Percentiles rank a stretch among this genome's conserved stretches.
These are phyloP conservation scores for Aspergillus alliaceus DNA, from an alignment of 2,329 filamentous ascomycete genomes.

Conservation along the genomic window DNA sequence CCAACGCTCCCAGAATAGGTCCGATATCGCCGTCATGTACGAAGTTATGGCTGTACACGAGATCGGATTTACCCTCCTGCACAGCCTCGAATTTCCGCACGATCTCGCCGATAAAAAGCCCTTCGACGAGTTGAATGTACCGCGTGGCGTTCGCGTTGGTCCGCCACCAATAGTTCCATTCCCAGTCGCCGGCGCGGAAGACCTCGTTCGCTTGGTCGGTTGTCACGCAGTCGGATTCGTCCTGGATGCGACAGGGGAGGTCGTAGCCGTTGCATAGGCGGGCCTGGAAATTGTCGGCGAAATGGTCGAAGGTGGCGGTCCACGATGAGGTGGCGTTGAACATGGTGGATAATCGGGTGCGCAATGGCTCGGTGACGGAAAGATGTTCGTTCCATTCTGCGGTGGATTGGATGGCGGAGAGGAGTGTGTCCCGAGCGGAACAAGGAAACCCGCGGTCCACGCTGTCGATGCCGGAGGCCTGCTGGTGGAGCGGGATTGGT, in stretches of 20 bases:
- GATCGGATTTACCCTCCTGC: constrained; percentile 14
- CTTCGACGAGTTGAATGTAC: constrained; percentile 40
- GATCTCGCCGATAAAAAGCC: constrained; percentile 40
- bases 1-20: constrained; percentile 35
- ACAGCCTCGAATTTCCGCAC: constrained; percentile 32
- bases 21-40: constrained; percentile 42
- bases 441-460: constrained; percentile 40
- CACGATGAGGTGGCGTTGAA: constrained; percentile 33
- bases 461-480: constrained; percentile 36
- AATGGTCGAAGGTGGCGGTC: constrained; percentile 40
- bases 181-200: constrained; percentile 44
- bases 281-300: constrained; percentile 43
- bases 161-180: constrained; percentile 45
- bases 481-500: constrained; percentile 38
- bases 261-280: constrained; percentile 42
- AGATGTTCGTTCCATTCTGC: constrained; percentile 38
- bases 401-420: constrained; percentile 29
- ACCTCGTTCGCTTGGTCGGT: constrained; percentile 34
- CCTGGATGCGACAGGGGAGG: constrained; percentile 31
- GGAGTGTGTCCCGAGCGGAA: constrained; percentile 20
- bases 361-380: constrained; percentile 30
- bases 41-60: constrained; percentile 38
- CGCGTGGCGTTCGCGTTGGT: constrained; percentile 31
- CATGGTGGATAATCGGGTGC: constrained; percentile 30
- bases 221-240: constrained; percentile 33